phyloP scores from a whole-genome alignment of 257 asterid genomes.

The Oldenlandia corymbosa region DNA sequence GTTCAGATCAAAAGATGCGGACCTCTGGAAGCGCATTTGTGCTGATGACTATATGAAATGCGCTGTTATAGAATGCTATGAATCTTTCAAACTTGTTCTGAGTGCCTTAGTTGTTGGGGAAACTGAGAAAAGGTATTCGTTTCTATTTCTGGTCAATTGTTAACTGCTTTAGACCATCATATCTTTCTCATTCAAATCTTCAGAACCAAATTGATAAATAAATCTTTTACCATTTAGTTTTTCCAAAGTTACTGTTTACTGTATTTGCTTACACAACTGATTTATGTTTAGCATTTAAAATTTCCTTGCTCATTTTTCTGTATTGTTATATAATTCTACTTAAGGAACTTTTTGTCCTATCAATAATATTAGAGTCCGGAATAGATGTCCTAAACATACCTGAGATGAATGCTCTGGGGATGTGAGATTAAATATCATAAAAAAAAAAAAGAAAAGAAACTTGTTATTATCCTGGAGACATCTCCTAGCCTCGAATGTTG shows the following conservation, averaged over 20 bases:
- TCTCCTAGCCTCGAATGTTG: neutral
- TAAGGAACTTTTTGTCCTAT: too few relatives aligned
- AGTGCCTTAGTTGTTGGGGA: slow-evolving; percentile 71
- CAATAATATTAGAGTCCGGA: neutral
- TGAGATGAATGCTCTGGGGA: neutral
- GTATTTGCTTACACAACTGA: neutral
- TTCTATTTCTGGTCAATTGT: neutral
- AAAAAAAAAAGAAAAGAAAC: too few relatives aligned
- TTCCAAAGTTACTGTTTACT: neutral
- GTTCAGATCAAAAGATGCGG: slow-evolving; percentile 81
- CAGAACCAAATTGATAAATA: neutral
- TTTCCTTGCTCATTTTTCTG: too few relatives aligned
- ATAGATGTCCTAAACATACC: neutral
- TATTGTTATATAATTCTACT: too few relatives aligned
- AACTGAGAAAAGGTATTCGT: slow-evolving; percentile 76
- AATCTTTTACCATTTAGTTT: neutral
- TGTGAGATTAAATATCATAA: too few relatives aligned
- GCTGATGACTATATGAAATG: slow-evolving; percentile 91
- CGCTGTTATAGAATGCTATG: slow-evolving; percentile 91
- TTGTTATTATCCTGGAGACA: neutral
- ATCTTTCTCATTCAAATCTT: neutral
- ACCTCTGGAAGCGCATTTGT: slow-evolving; percentile 91
- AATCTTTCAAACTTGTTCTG: slow-evolving; percentile 78
- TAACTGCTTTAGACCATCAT: neutral
- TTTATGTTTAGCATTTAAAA: neutral